Conservation (phyloP, 2,329 filamentous ascomycete genomes). For the Aspergillus glaucus region DNA sequence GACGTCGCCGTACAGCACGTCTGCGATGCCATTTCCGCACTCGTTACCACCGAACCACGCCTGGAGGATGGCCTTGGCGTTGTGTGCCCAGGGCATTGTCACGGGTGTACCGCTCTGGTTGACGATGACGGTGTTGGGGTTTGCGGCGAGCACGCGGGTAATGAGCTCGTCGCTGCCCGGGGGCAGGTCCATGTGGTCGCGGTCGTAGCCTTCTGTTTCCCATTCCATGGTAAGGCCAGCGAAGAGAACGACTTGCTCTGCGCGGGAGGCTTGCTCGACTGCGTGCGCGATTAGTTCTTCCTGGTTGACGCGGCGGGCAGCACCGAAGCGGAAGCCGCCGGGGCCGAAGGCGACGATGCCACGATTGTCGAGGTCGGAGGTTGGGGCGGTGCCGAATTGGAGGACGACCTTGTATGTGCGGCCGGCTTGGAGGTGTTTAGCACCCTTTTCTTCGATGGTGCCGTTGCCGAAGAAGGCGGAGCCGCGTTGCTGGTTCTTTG, state of each 20-base stretch:
- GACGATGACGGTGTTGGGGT: constrained; percentile 65
- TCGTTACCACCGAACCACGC: constrained; percentile 88
- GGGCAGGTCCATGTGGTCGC: constrained; percentile 52
- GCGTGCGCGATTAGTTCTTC: constrained; percentile 59
- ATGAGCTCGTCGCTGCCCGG: constrained; percentile 55
- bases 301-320: constrained; percentile 52
- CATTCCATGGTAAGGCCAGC: constrained; percentile 74
- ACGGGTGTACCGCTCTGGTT: constrained; percentile 70
- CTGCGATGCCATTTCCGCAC: constrained; percentile 72
- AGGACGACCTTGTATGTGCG: constrained; percentile 54
- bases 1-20: constrained; percentile 66
- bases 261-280: constrained; percentile 59
- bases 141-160: constrained; percentile 56
- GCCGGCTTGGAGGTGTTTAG: constrained; percentile 52
- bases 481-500: constrained; percentile 56
- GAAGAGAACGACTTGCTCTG: constrained; percentile 72
- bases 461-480: constrained; percentile 61
- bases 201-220: constrained; percentile 68
- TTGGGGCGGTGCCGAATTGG: constrained; percentile 55
- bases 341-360: constrained; percentile 48
- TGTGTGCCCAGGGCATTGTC: constrained; percentile 43
- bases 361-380: constrained; percentile 49
- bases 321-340: constrained; percentile 59
- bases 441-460: constrained; percentile 58
- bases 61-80: constrained; percentile 57